Evolutionary conservation across 176 grass and related monocot species (phyloP).

Genomic region (Oryza longistaminata): DNA sequence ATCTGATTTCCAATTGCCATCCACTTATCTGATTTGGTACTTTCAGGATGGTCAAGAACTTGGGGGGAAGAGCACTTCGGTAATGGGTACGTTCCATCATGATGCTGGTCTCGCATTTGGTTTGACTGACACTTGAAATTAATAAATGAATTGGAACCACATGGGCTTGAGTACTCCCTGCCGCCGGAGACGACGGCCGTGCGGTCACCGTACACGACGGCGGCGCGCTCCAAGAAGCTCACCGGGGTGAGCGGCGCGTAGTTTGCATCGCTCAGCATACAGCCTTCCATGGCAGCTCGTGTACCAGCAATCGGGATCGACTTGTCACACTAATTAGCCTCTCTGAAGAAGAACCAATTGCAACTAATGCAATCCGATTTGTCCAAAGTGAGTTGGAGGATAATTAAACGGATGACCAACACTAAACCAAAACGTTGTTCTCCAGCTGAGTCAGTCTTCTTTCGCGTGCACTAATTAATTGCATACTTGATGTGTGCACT

Average conservation of each 20-base stretch:
- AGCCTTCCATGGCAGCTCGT: conserved; percentile 42
- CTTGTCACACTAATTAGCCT: not conserved
- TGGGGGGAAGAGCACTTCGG: conserved; percentile 99
- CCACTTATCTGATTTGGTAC: conserved; percentile 14
- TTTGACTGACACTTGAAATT: conserved; percentile 13
- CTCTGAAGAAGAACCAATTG: not conserved
- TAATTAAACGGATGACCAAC: not conserved
- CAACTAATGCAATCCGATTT: not conserved
- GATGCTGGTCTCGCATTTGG: not conserved
- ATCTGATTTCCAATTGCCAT: not conserved
- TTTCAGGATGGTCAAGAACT: conserved; percentile 97
- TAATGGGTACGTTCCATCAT: conserved; percentile 61
- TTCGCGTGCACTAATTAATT: conserved; percentile 13
- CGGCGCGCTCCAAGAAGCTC: conserved; percentile 65
- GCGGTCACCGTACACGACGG: conserved; percentile 49
- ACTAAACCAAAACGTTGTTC: too few relatives aligned
- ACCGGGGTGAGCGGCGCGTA: conserved; percentile 59
- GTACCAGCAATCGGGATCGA: not conserved
- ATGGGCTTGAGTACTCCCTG: conserved; percentile 18
- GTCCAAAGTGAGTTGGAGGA: not conserved
- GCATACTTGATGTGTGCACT: not conserved
- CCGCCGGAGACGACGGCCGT: conserved; percentile 46
- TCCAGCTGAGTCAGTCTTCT: not conserved
- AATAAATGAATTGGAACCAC: conserved; percentile 5
- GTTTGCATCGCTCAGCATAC: conserved; percentile 42